A percentile compares a stretch with the other conserved stretches of the same genome.
Conservation (phyloP, 169 alveolate species). For the Eimeria nieschulzi region DNA sequence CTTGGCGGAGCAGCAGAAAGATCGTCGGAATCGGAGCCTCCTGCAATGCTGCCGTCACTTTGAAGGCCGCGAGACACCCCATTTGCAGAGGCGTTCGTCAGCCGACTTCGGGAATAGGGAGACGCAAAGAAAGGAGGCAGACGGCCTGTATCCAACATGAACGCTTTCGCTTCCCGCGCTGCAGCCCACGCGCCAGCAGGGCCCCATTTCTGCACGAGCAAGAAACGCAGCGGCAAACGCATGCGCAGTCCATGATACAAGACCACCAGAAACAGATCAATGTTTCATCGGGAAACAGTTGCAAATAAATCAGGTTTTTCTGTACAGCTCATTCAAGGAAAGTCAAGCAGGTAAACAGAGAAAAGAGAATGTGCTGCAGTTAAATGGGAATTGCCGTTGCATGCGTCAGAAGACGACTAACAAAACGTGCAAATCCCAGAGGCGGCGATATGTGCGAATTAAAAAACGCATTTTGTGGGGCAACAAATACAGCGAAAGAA, state of each 20-base stretch:
- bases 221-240: background rate
- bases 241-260: background rate
- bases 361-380: too few species aligned
- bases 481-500: too few species aligned
- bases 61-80: background rate
- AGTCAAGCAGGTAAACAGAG: too few species aligned
- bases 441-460: too few species aligned
- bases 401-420: too few species aligned
- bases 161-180: constrained; percentile 58
- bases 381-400: background rate
- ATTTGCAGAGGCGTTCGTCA: constrained; percentile 61
- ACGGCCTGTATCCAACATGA: constrained; percentile 52
- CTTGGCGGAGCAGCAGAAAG: background rate
- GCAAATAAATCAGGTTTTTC: background rate
- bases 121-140: constrained; percentile 66
- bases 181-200: constrained; percentile 66
- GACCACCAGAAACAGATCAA: background rate
- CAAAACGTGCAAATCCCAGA: too few species aligned
- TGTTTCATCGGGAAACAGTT: background rate
- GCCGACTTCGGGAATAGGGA: constrained; percentile 50
- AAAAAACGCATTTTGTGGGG: too few species aligned
- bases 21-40: background rate
- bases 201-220: constrained; percentile 60
- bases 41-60: background rate
- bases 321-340: too few species aligned